A percentile compares a stretch with the other conserved stretches of the same genome.
Evolutionary conservation across 129 eudicot species (phyloP).

Genomic region (Lactuca saligna): DNA sequence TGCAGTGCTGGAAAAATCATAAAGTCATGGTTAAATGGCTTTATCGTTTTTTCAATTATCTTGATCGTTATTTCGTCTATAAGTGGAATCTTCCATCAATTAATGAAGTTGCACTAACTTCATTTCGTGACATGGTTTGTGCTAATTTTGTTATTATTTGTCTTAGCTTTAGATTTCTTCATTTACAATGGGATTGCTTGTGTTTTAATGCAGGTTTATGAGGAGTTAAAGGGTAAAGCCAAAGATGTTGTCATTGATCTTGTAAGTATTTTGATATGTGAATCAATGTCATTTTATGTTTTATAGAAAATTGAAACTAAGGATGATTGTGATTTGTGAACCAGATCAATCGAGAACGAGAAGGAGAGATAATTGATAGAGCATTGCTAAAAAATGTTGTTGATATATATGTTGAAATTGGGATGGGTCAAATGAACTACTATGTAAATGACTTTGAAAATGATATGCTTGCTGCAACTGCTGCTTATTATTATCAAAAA

Average conservation of each 20-base stretch:
- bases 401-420: constrained; percentile 65
- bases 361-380: constrained; percentile 79
- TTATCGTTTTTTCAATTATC: constrained; percentile 53
- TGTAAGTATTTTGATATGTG: constrained; percentile 33
- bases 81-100: constrained; percentile 54
- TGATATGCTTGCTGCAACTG: constrained; percentile 57
- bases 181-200: not conserved
- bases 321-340: constrained; percentile 6
- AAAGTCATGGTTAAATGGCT: constrained; percentile 76
- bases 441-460: constrained; percentile 71
- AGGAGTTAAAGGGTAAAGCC: constrained; percentile 54
- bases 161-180: not conserved
- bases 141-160: not conserved
- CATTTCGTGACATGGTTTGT: constrained; percentile 68
- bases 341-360: constrained; percentile 74
- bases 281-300: not conserved
- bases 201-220: constrained; percentile 52
- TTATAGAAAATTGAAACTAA: not conserved
- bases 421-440: constrained; percentile 63
- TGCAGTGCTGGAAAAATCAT: constrained; percentile 57
- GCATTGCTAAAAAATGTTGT: constrained; percentile 67
- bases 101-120: constrained; percentile 64
- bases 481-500: constrained; percentile 73
- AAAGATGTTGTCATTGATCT: constrained; percentile 70
- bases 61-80: constrained; percentile 63